A percentile compares a stretch with the other conserved stretches of the same genome.
phyloP scores from a whole-genome alignment of 805 yeast genomes.

The Metschnikowia matae region DNA sequence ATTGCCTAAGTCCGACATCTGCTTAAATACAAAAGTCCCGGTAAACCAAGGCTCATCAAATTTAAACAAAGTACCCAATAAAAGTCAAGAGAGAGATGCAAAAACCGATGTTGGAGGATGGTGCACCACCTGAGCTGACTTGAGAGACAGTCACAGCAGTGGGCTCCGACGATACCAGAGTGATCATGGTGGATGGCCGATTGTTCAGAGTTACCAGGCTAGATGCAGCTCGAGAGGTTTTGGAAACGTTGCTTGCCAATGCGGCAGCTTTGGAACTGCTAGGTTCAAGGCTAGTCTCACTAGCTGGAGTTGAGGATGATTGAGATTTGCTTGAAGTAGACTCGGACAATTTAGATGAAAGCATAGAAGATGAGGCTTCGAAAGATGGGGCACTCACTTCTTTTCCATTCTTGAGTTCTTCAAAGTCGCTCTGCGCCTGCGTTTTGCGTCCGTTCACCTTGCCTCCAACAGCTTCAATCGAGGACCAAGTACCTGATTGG shows the following conservation, averaged over 20 bases:
- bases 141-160: neutral
- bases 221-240: neutral
- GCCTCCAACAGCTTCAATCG: constrained; percentile 41
- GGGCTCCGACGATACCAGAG: neutral
- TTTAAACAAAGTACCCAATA: neutral
- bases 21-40: too few species aligned
- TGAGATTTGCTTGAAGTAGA: neutral
- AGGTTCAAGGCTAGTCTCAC: neutral
- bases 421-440: constrained; percentile 9
- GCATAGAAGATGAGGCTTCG: neutral
- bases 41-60: neutral
- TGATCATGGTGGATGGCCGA: neutral
- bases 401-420: constrained; percentile 2
- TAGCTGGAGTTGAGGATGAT: neutral
- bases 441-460: constrained; percentile 17
- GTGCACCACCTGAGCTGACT: neutral
- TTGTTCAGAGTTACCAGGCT: neutral
- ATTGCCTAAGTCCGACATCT: too few species aligned
- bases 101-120: neutral
- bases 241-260: neutral
- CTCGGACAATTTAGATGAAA: neutral
- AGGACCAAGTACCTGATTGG: constrained; percentile 33
- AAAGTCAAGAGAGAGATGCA: neutral
- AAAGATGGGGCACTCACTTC: neutral
- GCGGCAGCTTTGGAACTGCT: neutral